Conservation (phyloP, 345 rosid species). For the Syzygium jambos region DNA sequence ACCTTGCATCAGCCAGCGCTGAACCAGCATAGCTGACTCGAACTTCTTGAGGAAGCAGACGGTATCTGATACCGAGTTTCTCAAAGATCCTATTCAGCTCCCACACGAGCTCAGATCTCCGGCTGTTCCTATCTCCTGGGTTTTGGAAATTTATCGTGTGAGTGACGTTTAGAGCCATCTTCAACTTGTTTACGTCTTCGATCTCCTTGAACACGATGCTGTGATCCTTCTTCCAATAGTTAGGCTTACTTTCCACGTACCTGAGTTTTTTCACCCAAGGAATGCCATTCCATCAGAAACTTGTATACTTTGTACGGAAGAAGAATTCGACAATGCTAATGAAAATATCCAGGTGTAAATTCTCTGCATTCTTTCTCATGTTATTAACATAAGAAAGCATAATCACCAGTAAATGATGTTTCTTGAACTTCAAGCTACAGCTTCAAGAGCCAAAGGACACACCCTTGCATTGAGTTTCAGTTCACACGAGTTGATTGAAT, state of each 20-base stretch:
- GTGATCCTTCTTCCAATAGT: slow-evolving; percentile 47
- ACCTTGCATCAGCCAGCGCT: background rate
- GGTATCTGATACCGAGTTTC: slow-evolving; percentile 43
- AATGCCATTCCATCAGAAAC: background rate
- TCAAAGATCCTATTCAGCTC: slow-evolving; percentile 53
- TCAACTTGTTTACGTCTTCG: slow-evolving; percentile 63
- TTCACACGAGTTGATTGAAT: background rate
- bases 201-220: slow-evolving; percentile 49
- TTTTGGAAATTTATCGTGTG: slow-evolving; percentile 74
- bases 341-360: background rate
- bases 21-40: slow-evolving; percentile 23
- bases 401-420: background rate
- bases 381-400: background rate
- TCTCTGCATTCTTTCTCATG: background rate
- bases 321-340: background rate
- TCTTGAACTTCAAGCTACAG: background rate
- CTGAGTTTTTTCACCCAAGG: slow-evolving; percentile 17
- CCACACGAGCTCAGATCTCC: slow-evolving; percentile 53
- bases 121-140: slow-evolving; percentile 31
- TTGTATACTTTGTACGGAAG: background rate
- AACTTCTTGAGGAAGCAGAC: slow-evolving; percentile 60
- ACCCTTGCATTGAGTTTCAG: background rate
- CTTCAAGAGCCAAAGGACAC: background rate
- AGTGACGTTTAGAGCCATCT: slow-evolving; percentile 38
- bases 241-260: slow-evolving; percentile 54